Evolutionary conservation across 129 eudicot species (phyloP), one percentile per base, ranked within the genome.

Genomic region (Heracleum sosnowskyi): DNA sequence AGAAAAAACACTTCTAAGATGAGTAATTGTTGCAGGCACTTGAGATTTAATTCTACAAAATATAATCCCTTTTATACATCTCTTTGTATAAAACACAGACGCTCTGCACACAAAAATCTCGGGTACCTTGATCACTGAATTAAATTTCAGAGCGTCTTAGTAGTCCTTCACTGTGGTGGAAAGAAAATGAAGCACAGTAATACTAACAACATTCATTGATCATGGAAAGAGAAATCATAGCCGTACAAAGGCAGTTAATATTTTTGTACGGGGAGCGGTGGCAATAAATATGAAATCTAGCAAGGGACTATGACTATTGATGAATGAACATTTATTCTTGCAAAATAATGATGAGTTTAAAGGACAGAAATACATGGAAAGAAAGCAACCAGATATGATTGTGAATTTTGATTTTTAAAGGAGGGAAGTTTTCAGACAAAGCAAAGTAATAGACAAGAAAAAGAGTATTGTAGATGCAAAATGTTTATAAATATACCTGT

Each of bases 401-500:
- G 34, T 73, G 76, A 73, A 73, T 8, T 70, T 73, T 41, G 46
- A 73, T 73, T 40, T 1, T n/a, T 13, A n/a, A 41, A 73, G 36
- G 76, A 73, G 76, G 76, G 76, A 73, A 73, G 51, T 28, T 73
- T 73, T 41, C 36, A 73, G 76, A 73, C 76, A 73, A 73, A 73
- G 76, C 76, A 73, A 73, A 73, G 76, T 41, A 40, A 41, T 39
- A 24, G 22, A 40, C 29, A 37, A 41, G 17, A 72, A 39, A 41
- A 37, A 70, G 40, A 31, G 71, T 31, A 31, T 66, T 40, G 31
- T n/a, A n/a, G 29, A 22, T n/a, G 53, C 35, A 24, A 22, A 72
- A 6, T 31, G 20, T n/a, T 28, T 64, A 8, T 37, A 70, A 69
- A 70, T 36, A 70, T 13, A 57, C 13, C 31, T 70, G 64, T 57